These are phyloP conservation scores for Taphrina communis DNA, from an alignment of 1,139 yeast genomes.

Conservation along the genomic window DNA sequence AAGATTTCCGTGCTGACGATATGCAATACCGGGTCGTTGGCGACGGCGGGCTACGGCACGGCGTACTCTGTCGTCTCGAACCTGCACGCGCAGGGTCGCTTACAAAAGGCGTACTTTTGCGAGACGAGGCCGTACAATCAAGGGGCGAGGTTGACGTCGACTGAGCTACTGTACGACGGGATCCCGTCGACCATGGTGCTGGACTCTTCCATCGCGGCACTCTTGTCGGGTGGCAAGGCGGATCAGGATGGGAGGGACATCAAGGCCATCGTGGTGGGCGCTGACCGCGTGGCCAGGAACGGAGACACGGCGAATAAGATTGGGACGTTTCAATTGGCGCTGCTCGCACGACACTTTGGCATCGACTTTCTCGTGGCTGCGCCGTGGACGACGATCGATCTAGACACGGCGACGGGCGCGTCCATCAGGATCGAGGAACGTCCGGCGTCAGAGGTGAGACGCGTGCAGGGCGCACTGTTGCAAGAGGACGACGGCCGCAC, in stretches of 20 bases:
- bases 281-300: constrained; percentile 89
- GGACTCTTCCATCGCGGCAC: constrained; percentile 88
- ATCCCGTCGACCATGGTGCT: constrained; percentile 89
- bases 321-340: constrained; percentile 90
- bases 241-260: constrained; percentile 52
- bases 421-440: constrained; percentile 86
- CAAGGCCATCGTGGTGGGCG: constrained; percentile 92
- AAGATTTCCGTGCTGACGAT: constrained; percentile 79
- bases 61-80: constrained; percentile 91
- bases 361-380: constrained; percentile 92
- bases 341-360: constrained; percentile 62
- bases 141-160: constrained; percentile 92
- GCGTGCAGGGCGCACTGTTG: constrained; percentile 67
- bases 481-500: constrained; percentile 47
- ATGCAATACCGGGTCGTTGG: constrained; percentile 68
- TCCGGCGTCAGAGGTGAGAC: constrained; percentile 76
- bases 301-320: constrained; percentile 98
- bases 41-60: constrained; percentile 97
- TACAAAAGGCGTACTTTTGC: constrained; percentile 79
- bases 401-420: constrained; percentile 67
- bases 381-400: constrained; percentile 87
- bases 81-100: constrained; percentile 55
- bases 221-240: constrained; percentile 54
- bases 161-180: constrained; percentile 79
- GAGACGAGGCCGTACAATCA: constrained; percentile 97